These are phyloP conservation scores for Suhomyces anneliseae DNA, from an alignment of 1,139 yeast genomes.

Conservation along the genomic window DNA sequence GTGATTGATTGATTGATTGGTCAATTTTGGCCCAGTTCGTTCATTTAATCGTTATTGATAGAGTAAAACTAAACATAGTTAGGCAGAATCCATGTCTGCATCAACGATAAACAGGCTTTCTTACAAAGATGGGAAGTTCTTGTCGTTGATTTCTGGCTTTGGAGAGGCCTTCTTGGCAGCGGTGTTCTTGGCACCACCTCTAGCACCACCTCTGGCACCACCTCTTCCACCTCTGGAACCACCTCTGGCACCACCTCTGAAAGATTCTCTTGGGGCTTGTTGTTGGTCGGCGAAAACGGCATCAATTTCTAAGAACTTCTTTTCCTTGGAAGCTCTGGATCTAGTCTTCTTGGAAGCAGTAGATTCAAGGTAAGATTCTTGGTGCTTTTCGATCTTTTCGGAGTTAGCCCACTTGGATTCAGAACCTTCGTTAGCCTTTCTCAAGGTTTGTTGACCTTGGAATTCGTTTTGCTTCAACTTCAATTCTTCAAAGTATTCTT, in stretches of 20 bases:
- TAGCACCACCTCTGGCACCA: constrained; percentile 21
- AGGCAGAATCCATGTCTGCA: neutral
- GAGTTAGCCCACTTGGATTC: constrained; percentile 60
- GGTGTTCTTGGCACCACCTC: constrained; percentile 20
- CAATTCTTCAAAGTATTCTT: constrained; percentile 71
- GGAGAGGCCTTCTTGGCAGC: constrained; percentile 26
- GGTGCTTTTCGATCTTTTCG: constrained; percentile 61
- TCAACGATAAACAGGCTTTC: neutral
- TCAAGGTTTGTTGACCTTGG: constrained; percentile 41
- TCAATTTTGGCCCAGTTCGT: neutral
- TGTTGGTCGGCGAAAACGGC: constrained; percentile 61
- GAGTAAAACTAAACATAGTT: constrained; percentile 3
- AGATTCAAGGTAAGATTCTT: constrained; percentile 56
- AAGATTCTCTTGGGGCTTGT: constrained; percentile 15
- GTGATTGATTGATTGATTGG: no score
- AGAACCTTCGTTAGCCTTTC: constrained; percentile 61
- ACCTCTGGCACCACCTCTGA: constrained; percentile 32
- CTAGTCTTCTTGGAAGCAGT: constrained; percentile 60
- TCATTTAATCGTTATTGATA: constrained; percentile 6
- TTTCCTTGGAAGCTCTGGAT: constrained; percentile 66
- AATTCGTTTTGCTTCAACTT: constrained; percentile 48
- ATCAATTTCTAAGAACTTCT: constrained; percentile 65
- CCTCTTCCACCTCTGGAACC: constrained; percentile 17
- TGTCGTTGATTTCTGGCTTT: constrained; percentile 51
- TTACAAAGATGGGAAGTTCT: constrained; percentile 63